Conservation (phyloP, 2,329 filamentous ascomycete genomes). For the Trichoderma simmonsii region DNA sequence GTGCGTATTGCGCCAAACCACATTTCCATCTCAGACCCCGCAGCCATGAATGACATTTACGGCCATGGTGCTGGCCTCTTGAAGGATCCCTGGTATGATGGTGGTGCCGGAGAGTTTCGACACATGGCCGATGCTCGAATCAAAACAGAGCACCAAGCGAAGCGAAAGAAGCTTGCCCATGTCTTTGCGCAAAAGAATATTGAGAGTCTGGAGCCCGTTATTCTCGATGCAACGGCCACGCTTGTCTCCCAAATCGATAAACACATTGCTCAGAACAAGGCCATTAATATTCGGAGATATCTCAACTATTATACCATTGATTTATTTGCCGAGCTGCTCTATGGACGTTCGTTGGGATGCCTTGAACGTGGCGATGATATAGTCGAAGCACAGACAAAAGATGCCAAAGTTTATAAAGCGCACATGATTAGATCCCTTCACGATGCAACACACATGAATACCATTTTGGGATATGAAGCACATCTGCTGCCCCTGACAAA, state of each 20-base stretch:
- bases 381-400: neutral
- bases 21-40: neutral
- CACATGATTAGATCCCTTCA: neutral
- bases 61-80: neutral
- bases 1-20: neutral
- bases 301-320: no score
- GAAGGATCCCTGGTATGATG: neutral
- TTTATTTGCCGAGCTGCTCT: neutral
- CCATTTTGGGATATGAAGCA: neutral
- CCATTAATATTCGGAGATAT: no score
- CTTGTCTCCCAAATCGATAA: no score
- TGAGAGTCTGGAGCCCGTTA: no score
- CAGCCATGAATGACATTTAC: neutral
- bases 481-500: neutral
- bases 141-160: neutral
- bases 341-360: neutral
- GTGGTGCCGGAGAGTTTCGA: neutral
- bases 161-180: no score
- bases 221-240: no score
- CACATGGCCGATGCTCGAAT: neutral
- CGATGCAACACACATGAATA: neutral
- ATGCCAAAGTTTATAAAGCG: neutral
- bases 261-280: no score
- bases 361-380: neutral
- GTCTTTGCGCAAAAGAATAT: no score